Conservation (phyloP, 163 green algal species). For the Scenedesmus sp. region DNA sequence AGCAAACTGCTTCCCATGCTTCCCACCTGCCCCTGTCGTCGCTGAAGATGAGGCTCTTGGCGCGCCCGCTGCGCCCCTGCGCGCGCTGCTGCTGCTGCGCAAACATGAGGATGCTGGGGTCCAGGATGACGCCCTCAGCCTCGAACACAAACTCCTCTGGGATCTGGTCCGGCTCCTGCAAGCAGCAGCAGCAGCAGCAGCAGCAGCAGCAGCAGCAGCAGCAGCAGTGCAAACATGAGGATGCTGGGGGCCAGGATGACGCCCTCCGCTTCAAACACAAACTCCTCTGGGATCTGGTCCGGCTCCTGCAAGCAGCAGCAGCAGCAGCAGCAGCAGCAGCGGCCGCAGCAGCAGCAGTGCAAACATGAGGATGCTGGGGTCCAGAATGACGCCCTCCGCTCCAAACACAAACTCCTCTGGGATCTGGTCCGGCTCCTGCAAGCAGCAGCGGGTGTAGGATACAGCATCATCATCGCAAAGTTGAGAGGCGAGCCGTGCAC, state of each 20-base stretch:
- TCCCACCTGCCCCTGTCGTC: conserved; percentile 90
- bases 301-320: conserved; percentile 39
- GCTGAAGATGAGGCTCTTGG: conserved; percentile 99
- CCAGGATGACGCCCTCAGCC: conserved; percentile 89
- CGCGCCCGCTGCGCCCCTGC: conserved; percentile 87
- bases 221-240: conserved; percentile 90
- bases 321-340: no score
- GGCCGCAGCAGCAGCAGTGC: no score
- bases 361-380: not conserved
- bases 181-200: conserved; percentile 2
- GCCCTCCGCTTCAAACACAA: conserved; percentile 97
- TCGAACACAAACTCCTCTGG: conserved; percentile 99
- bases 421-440: conserved; percentile 77
- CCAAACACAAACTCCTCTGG: conserved; percentile 99
- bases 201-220: conserved; percentile 10
- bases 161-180: conserved; percentile 80
- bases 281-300: conserved; percentile 96
- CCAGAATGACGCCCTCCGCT: conserved; percentile 83
- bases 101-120: conserved; percentile 94
- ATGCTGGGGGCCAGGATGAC: conserved; percentile 89
- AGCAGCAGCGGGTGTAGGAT: not conserved
- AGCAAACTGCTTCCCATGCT: not conserved
- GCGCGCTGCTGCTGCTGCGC: conserved; percentile 84
- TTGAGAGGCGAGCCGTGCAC: no score
- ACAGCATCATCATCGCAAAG: not conserved